A percentile compares a stretch with the other conserved stretches of the same genome.
These are phyloP conservation scores for Psidium friedrichsthalianum DNA, from an alignment of 345 rosid species.

Conservation along the genomic window DNA sequence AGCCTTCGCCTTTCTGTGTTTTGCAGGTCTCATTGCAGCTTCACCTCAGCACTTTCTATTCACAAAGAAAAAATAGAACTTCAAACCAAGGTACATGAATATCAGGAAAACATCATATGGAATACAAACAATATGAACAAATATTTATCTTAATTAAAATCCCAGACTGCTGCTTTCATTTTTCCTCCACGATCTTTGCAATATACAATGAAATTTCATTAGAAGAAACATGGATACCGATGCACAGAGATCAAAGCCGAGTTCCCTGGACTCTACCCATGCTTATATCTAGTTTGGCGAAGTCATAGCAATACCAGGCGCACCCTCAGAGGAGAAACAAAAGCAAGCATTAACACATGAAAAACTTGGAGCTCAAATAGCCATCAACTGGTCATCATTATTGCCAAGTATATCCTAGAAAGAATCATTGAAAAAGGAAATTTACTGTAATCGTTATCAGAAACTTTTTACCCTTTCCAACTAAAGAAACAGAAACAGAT, in stretches of 20 bases:
- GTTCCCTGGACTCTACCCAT: background rate
- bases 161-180: background rate
- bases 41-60: background rate
- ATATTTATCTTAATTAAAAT: background rate
- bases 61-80: background rate
- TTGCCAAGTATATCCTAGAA: background rate
- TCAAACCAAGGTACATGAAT: background rate
- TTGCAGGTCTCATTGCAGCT: background rate
- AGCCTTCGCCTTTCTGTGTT: background rate
- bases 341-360: background rate
- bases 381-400: background rate
- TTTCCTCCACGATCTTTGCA: background rate
- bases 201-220: background rate
- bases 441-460: background rate
- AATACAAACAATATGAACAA: background rate
- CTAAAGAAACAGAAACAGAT: background rate
- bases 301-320: background rate
- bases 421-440: background rate
- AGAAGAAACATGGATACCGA: background rate
- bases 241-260: background rate
- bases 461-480: background rate
- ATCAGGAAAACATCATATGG: background rate
- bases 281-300: background rate
- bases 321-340: background rate
- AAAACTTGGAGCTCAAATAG: background rate